Evolutionary conservation across 2,329 filamentous ascomycete species (phyloP), one percentile per base, ranked within the genome.

Genomic region (Penicillium sp.): DNA sequence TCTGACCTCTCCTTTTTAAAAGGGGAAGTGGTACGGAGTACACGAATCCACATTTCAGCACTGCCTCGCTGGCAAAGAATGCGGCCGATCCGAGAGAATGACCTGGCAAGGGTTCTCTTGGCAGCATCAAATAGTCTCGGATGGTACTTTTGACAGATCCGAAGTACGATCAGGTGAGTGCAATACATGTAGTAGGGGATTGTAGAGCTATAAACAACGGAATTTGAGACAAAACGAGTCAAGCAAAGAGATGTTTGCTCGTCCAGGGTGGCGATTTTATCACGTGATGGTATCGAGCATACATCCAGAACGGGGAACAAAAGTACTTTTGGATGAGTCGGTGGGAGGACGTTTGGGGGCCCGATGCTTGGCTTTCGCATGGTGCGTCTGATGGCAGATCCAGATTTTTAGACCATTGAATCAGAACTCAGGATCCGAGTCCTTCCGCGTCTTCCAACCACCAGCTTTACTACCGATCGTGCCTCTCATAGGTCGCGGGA

Each of bases 401-500:
- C 53, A 53, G 37, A 47, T 48, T 53, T 46, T 12, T 29, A 53
- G 49, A 20, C 50, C 46, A 40, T 58, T 43, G 37, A 51, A 49
- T 42, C 48, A 41, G 18, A 43, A 46, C 7, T n/a, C 3, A 42
- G 58, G 54, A 59, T 63, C 62, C 62, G 62, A 65, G 29, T 58
- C 61, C 57, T 65, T 62, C 62, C 59, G 59, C 55, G 51, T 62
- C 49, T 49, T 49, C 50, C 41, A 31, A 49, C 54, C 54, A 33
- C 20, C 42, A 45, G 25, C 50, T 42, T 51, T 46, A 42, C 61
- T 53, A 42, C 48, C 41, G 49, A 42, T 59, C 46, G 29, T 53
- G 35, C 43, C 23, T 58, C 52, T 65, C 49, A 62, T 65, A 63
- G 62, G 62, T 40, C 40, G 52, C 57, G 61, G 61, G 26, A 61